Evolutionary conservation across 352 stramenopile genomes (phyloP).

Genomic region (Phytophthora agathidicida): DNA sequence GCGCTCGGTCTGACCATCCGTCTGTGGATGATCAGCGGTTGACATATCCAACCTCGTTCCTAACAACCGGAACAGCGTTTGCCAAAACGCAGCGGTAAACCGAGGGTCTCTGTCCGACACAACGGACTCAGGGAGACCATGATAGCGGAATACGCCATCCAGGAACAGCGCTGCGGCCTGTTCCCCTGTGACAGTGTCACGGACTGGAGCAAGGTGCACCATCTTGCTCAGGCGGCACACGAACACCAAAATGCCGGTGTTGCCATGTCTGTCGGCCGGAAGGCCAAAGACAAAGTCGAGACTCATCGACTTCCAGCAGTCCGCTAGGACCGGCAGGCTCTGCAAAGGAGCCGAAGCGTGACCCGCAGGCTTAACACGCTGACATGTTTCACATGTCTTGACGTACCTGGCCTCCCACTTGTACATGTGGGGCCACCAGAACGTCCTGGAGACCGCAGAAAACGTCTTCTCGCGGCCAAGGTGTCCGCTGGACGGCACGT

Average conservation of each 20-base stretch:
- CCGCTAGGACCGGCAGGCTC: constrained; percentile 16
- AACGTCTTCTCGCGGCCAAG: no score
- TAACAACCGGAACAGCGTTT: constrained; percentile 17
- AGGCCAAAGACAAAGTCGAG: constrained; percentile 35
- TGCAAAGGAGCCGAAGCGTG: no score
- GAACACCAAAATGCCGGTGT: constrained; percentile 31
- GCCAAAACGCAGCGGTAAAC: constrained; percentile 22
- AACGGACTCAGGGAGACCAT: constrained; percentile 20
- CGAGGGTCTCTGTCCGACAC: constrained; percentile 9
- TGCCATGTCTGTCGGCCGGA: constrained; percentile 1
- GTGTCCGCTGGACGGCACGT: no score
- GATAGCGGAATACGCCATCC: constrained; percentile 24
- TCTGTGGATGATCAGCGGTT: constrained; percentile 24
- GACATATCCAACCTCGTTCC: constrained; percentile 27
- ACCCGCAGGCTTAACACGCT: no score
- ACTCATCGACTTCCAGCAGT: constrained; percentile 34
- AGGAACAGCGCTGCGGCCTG: constrained; percentile 27
- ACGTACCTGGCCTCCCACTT: no score
- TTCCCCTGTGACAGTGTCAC: constrained; percentile 21
- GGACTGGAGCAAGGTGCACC: constrained; percentile 23
- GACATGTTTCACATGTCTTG: no score
- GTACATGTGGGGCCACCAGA: no score
- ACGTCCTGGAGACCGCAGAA: no score
- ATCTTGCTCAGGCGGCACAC: constrained; percentile 43
- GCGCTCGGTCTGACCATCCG: constrained; percentile 30